A percentile compares a stretch with the other conserved stretches of the same genome.
These are phyloP conservation scores for Pneumocystis canis DNA, from an alignment of 1,139 yeast genomes.

Conservation along the genomic window DNA sequence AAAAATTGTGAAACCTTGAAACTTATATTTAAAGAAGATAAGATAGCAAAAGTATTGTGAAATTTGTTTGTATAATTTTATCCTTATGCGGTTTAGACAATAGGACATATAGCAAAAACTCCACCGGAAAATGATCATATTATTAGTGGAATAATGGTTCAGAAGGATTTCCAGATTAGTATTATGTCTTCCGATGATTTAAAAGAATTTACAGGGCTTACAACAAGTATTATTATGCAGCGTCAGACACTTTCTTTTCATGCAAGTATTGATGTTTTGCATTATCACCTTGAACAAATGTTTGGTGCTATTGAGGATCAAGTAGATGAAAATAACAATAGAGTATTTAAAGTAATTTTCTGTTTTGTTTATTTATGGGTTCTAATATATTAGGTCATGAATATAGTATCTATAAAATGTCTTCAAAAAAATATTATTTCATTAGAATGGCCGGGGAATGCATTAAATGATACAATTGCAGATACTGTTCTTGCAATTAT, in stretches of 20 bases:
- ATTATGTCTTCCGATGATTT: constrained; percentile 72
- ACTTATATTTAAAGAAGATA: constrained; percentile 66
- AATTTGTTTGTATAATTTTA: constrained; percentile 50
- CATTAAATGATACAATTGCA: constrained; percentile 84
- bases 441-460: constrained; percentile 74
- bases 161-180: constrained; percentile 78
- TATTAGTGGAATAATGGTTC: constrained; percentile 77
- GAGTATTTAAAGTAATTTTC: constrained; percentile 3
- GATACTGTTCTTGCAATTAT: constrained; percentile 85
- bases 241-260: constrained; percentile 62
- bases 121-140: constrained; percentile 30
- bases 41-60: constrained; percentile 60
- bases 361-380: neutral
- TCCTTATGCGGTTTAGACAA: constrained; percentile 6
- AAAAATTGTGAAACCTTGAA: constrained; percentile 72
- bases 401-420: constrained; percentile 34
- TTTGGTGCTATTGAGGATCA: constrained; percentile 67
- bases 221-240: constrained; percentile 74
- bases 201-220: constrained; percentile 73
- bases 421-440: constrained; percentile 28
- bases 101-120: constrained; percentile 19
- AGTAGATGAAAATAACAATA: constrained; percentile 35
- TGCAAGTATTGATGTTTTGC: constrained; percentile 65
- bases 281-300: constrained; percentile 91
- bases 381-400: constrained; percentile 25